phyloP scores from a whole-genome alignment of 176 grass and related monocot species.

The Phragmites australis region DNA sequence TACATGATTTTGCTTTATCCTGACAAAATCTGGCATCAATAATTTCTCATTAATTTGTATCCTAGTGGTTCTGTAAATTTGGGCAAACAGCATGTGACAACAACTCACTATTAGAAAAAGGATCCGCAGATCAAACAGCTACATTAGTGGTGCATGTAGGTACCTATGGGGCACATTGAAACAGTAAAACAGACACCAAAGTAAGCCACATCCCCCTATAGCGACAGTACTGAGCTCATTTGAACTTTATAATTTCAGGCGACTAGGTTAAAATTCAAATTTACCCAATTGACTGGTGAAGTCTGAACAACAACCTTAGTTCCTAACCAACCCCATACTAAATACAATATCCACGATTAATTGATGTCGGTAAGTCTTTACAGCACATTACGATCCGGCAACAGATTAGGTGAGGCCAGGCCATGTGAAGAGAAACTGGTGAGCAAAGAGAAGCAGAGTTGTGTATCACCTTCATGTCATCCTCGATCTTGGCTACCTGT shows the following conservation, averaged over 20 bases:
- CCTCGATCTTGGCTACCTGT: slow-evolving; percentile 93
- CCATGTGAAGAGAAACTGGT: background rate
- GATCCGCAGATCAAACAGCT: background rate
- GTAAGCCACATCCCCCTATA: background rate
- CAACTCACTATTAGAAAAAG: background rate
- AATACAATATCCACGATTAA: background rate
- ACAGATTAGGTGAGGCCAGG: background rate
- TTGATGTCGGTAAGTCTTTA: background rate
- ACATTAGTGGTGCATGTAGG: background rate
- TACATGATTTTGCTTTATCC: background rate
- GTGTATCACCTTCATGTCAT: slow-evolving; percentile 83
- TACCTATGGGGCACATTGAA: background rate
- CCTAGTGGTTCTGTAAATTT: background rate
- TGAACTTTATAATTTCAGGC: background rate
- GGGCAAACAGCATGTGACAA: background rate
- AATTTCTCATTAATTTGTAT: background rate
- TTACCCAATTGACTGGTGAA: background rate
- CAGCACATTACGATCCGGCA: background rate
- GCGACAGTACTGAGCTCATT: background rate
- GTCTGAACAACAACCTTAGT: background rate
- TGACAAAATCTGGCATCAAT: background rate
- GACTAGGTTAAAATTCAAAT: background rate
- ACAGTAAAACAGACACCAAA: background rate
- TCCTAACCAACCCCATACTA: background rate
- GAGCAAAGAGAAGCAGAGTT: background rate